phyloP scores from a whole-genome alignment of 2,329 filamentous ascomycete species.

The Diplodia sapinea region DNA sequence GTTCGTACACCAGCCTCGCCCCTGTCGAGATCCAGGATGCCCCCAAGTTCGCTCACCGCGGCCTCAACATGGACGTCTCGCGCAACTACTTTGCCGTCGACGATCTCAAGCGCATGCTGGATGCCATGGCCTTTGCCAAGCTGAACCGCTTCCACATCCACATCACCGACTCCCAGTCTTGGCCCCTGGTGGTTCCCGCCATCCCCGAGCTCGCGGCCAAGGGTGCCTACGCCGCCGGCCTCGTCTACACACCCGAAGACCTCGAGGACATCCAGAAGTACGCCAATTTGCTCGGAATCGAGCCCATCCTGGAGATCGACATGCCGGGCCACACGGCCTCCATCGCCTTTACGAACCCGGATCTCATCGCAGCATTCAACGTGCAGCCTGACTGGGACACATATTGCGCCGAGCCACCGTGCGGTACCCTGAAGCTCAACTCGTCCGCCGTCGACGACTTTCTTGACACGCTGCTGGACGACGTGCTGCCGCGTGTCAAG shows the following conservation, averaged over 20 bases:
- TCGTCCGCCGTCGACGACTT: slow-evolving; percentile 72
- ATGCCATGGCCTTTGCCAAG: slow-evolving; percentile 79
- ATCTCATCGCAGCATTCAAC: slow-evolving; percentile 71
- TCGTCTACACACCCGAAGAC: slow-evolving; percentile 71
- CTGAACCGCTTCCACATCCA: slow-evolving; percentile 83
- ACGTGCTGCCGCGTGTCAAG: slow-evolving; percentile 73
- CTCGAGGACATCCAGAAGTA: slow-evolving; percentile 72
- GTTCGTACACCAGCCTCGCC: slow-evolving; percentile 69
- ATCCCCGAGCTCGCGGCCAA: slow-evolving; percentile 73
- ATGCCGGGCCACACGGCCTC: slow-evolving; percentile 79
- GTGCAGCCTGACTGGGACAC: slow-evolving; percentile 59
- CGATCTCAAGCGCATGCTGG: slow-evolving; percentile 76
- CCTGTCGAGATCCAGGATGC: slow-evolving; percentile 75
- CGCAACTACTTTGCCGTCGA: slow-evolving; percentile 72
- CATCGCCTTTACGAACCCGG: slow-evolving; percentile 70
- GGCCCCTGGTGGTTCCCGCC: slow-evolving; percentile 80
- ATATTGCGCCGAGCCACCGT: slow-evolving; percentile 62
- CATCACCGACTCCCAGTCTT: slow-evolving; percentile 82
- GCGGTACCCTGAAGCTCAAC: slow-evolving; percentile 76
- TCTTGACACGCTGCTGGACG: slow-evolving; percentile 73
- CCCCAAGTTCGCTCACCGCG: slow-evolving; percentile 77
- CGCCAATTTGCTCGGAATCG: slow-evolving; percentile 70
- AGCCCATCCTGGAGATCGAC: slow-evolving; percentile 78
- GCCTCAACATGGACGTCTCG: slow-evolving; percentile 78
- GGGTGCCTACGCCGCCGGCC: slow-evolving; percentile 72